Base-by-base conservation (phyloP, 805 yeast species). In the Sugiyamaella marilandica region DNA sequence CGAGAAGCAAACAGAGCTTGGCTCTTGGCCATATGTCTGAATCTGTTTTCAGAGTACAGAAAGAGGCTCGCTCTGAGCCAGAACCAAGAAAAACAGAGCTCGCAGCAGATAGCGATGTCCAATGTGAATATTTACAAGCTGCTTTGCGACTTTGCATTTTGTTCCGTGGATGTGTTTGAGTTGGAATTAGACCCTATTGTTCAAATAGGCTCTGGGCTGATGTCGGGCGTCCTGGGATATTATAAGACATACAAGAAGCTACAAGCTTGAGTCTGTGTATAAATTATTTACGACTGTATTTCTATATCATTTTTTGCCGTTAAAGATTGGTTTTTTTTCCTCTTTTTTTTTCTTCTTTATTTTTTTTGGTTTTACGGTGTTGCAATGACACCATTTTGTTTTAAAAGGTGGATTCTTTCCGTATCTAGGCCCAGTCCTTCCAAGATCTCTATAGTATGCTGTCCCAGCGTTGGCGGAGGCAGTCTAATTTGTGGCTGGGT, bases 401-500 rank as follows among this genome's bases (percentile, higher is more conserved):
- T 50, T 16, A 71, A 57, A 19, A 51, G 58, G 16, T 43, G 56
- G 33, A 72, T 61, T 11, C 57, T 60, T 2, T 55, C 56, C 2
- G 39, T 48, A n/a, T 54, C 24, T 19, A 53, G 52, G 1, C 67
- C 69, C 19, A 62, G 45, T 32, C 57, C 64, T 7, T 24, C 37
- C 45, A 72, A 55, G 2, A 72, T 60, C 50, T 68, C 71, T 10
- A 34, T 47, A 1, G 73, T 69, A 55, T 72, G 75, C 59, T 72
- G 66, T 13, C 75, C 76, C 16, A 72, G 60, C 13, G 64, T 55
- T 1, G 76, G 76, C 5, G 76, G 75, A 8, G 74, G 61, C 3
- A 51, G 39, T 16, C 69, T 55, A 33, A 72, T 59, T 10, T 49
- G 44, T n/a, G 73, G 70, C 53, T 63, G 69, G 10, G 73, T 64